Evolutionary conservation across 768 basidiomycete species (phyloP).

Genomic region (Tricholoma terreum): DNA sequence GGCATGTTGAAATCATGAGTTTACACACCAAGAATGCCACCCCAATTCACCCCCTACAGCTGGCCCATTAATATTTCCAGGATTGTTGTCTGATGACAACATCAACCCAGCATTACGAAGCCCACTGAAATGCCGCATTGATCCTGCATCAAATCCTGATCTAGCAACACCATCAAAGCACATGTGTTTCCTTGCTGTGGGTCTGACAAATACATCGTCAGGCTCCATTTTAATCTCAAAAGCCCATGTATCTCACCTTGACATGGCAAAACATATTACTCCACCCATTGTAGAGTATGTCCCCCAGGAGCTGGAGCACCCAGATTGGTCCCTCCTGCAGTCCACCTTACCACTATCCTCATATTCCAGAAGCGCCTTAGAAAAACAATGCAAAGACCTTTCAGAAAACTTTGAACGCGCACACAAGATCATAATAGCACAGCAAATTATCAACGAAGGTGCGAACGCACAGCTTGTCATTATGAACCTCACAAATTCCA

Average conservation of each 20-base stretch:
- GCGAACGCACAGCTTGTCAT: conserved; percentile 15
- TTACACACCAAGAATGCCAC: neutral
- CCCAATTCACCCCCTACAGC: conserved; percentile 1
- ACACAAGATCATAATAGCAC: neutral
- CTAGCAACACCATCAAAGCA: conserved; percentile 19
- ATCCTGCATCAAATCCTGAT: conserved; percentile 13
- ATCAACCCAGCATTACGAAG: neutral
- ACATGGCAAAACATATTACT: conserved; percentile 6
- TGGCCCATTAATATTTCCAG: neutral
- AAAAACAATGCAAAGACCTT: neutral
- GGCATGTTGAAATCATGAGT: conserved; percentile 6
- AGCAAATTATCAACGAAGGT: conserved; percentile 17
- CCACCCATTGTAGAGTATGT: conserved; percentile 10
- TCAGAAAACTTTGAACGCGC: conserved; percentile 2
- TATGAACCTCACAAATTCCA: conserved; percentile 17
- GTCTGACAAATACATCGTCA: conserved; percentile 17
- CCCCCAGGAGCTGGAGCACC: conserved; percentile 4
- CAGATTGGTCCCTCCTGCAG: conserved; percentile 12
- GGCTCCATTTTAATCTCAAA: conserved; percentile 24
- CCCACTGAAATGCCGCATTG: conserved; percentile 12
- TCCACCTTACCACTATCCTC: neutral
- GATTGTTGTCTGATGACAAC: neutral
- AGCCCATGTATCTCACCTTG: conserved; percentile 7
- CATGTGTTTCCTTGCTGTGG: conserved; percentile 14
- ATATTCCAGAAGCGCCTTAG: neutral